Evolutionary conservation across 1,284 basidiomycete species (phyloP).

Genomic region (Marasmius sp.): DNA sequence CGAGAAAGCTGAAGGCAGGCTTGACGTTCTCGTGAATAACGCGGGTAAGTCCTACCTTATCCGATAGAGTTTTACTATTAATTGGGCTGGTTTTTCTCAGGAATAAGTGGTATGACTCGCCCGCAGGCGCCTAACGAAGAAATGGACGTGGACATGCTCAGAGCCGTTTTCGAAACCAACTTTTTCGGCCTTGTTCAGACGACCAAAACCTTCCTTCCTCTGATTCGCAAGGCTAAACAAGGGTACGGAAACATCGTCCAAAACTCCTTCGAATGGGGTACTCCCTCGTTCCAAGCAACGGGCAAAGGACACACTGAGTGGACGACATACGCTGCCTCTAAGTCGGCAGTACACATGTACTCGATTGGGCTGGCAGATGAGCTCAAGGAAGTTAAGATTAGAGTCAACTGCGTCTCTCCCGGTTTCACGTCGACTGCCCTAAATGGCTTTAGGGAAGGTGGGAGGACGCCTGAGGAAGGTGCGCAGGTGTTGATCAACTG

Average conservation of each 20-base stretch:
- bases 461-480: conserved; percentile 34
- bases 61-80: neutral
- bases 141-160: conserved; percentile 32
- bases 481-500: conserved; percentile 37
- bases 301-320: conserved; percentile 10
- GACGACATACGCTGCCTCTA: conserved; percentile 16
- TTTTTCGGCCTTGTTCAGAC: conserved; percentile 38
- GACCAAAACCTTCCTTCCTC: conserved; percentile 34
- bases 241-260: conserved; percentile 26
- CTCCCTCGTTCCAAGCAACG: conserved; percentile 41
- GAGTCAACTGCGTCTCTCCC: conserved; percentile 37
- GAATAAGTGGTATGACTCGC: conserved; percentile 29
- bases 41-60: conserved; percentile 30
- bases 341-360: conserved; percentile 17
- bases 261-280: conserved; percentile 46
- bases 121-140: conserved; percentile 32
- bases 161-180: conserved; percentile 37
- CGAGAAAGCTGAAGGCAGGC: conserved; percentile 38
- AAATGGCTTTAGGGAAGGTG: conserved; percentile 34
- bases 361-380: conserved; percentile 13
- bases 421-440: conserved; percentile 42
- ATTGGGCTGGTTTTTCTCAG: neutral
- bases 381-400: conserved; percentile 24
- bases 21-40: conserved; percentile 52
- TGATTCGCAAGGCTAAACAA: conserved; percentile 28